These are phyloP conservation scores for Prunus davidiana DNA, from an alignment of 306 rosid species.

Conservation along the genomic window DNA sequence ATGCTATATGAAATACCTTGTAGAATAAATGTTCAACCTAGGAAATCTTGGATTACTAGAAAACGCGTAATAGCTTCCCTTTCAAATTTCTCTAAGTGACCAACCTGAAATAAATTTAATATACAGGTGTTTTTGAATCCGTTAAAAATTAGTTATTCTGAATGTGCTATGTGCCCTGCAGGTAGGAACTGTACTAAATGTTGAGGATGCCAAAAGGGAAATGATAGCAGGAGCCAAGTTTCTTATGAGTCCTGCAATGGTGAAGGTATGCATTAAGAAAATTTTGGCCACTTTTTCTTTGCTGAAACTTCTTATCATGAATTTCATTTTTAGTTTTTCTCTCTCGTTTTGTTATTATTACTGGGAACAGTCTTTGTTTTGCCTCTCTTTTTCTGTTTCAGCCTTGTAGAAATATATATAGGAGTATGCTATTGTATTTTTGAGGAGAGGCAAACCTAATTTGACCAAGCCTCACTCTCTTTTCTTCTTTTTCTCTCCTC, in stretches of 20 bases:
- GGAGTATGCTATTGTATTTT: neutral
- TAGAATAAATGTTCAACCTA: neutral
- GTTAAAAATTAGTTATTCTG: slow-evolving; percentile 18
- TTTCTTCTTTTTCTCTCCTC: too few species aligned
- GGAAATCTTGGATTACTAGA: neutral
- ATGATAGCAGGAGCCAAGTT: slow-evolving; percentile 82
- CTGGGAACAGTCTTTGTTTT: too few species aligned
- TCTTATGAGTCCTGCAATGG: slow-evolving; percentile 78
- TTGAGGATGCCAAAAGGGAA: slow-evolving; percentile 74
- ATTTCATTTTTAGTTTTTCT: neutral
- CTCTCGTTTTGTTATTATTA: neutral
- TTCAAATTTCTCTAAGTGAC: neutral
- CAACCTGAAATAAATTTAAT: neutral
- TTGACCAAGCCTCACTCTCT: too few species aligned
- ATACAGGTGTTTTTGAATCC: neutral
- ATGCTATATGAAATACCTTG: neutral
- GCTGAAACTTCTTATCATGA: neutral
- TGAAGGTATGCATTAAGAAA: slow-evolving; percentile 46
- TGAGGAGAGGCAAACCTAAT: too few species aligned
- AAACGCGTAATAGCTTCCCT: neutral
- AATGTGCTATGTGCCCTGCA: slow-evolving; percentile 32
- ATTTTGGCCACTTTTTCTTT: neutral
- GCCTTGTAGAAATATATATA: too few species aligned
- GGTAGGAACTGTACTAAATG: slow-evolving; percentile 87
- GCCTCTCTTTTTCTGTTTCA: too few species aligned